Conservation (phyloP, 2,329 filamentous ascomycete species). For the Aspergillus niger region DNA sequence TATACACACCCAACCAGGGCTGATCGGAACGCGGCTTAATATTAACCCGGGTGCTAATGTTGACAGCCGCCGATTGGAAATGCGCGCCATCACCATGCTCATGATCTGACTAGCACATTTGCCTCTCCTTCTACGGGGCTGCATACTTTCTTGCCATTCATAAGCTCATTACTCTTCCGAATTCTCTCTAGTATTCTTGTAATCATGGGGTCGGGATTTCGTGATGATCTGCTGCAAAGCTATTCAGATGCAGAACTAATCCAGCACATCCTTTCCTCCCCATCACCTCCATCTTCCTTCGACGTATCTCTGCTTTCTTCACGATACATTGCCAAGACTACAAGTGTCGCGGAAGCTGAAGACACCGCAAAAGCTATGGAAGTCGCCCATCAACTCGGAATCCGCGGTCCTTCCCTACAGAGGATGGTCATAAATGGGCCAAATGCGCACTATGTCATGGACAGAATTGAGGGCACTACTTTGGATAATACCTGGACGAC, state of each 20-base stretch:
- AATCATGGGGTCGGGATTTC: not conserved
- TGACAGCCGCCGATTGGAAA: no score
- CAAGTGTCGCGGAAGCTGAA: constrained; percentile 12
- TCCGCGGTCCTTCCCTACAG: constrained; percentile 18
- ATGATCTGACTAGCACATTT: no score
- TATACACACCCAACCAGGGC: no score
- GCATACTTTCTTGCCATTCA: no score
- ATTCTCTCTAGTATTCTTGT: not conserved
- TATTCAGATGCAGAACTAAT: not conserved
- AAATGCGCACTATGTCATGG: constrained; percentile 23
- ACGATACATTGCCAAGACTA: constrained; percentile 17
- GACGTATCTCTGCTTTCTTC: not conserved
- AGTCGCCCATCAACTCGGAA: constrained; percentile 23
- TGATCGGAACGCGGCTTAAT: no score
- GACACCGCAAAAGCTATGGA: constrained; percentile 20
- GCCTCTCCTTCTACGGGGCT: no score
- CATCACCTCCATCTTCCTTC: not conserved
- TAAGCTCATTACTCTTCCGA: no score
- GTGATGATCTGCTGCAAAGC: not conserved
- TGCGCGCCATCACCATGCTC: no score
- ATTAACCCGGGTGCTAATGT: no score
- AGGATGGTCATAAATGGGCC: constrained; percentile 15
- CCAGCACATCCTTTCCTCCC: not conserved
- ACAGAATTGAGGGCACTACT: constrained; percentile 23
- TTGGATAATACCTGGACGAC: constrained; percentile 21